Evolutionary conservation across 1,139 yeast species (phyloP).

Genomic region (Wickerhamomyces sp.): DNA sequence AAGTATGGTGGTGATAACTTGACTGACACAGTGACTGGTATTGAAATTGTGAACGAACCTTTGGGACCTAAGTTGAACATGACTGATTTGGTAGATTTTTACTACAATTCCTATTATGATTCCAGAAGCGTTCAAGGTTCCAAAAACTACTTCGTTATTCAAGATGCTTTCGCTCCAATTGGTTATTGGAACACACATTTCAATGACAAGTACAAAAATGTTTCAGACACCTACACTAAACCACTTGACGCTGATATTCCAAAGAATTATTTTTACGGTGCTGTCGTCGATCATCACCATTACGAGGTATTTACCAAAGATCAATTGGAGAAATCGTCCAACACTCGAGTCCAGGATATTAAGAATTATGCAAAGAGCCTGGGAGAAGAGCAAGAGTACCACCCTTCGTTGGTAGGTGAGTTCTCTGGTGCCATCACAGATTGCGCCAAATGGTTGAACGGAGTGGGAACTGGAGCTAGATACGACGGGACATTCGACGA

Average conservation of each 20-base stretch:
- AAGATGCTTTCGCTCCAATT: conserved; percentile 50
- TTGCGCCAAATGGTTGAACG: conserved; percentile 63
- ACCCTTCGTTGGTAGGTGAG: conserved; percentile 55
- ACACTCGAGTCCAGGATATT: conserved; percentile 28
- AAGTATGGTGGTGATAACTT: conserved; percentile 42
- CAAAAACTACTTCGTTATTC: conserved; percentile 46
- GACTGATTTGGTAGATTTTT: conserved; percentile 35
- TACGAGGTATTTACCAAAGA: conserved; percentile 51
- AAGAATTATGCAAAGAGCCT: conserved; percentile 34
- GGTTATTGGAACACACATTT: conserved; percentile 48
- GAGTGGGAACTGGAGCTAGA: conserved; percentile 54
- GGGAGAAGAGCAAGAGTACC: conserved; percentile 32
- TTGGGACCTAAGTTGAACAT: conserved; percentile 39
- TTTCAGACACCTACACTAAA: conserved; percentile 20
- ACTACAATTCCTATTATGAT: conserved; percentile 36
- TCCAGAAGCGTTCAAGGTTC: conserved; percentile 33
- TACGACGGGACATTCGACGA: conserved; percentile 43
- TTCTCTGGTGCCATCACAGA: conserved; percentile 64
- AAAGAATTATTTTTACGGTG: conserved; percentile 29
- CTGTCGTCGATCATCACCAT: conserved; percentile 61
- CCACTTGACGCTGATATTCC: conserved; percentile 5
- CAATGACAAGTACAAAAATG: conserved; percentile 27
- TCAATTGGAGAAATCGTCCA: conserved; percentile 32
- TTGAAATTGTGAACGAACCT: conserved; percentile 68
- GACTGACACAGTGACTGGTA: conserved; percentile 49